A percentile compares a stretch with the other conserved stretches of the same genome.
phyloP scores from a whole-genome alignment of 2,329 filamentous ascomycete genomes.

The Penicillium frequentans region DNA sequence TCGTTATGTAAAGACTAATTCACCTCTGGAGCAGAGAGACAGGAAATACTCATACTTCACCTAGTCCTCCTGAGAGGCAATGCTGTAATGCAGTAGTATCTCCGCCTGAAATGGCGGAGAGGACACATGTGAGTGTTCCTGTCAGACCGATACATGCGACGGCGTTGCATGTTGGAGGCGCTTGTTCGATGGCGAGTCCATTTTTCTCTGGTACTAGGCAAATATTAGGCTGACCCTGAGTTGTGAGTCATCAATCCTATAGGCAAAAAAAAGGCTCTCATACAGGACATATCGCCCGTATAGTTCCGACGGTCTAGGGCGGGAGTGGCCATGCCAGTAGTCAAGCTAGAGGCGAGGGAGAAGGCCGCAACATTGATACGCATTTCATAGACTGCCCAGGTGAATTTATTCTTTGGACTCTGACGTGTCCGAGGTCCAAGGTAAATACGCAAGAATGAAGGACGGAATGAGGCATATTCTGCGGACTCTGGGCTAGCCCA shows the following conservation, averaged over 20 bases:
- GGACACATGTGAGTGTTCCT: slow-evolving; percentile 16
- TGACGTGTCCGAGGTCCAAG: not conserved
- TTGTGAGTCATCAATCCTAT: not conserved
- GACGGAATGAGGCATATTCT: not conserved
- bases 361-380: slow-evolving; percentile 9
- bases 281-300: not conserved
- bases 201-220: slow-evolving; percentile 16
- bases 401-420: too few species aligned
- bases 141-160: slow-evolving; percentile 19
- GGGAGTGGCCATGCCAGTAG: not conserved
- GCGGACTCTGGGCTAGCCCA: not conserved
- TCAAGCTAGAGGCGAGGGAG: slow-evolving; percentile 6
- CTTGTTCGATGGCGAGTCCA: slow-evolving; percentile 7
- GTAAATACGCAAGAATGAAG: not conserved
- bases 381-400: slow-evolving; percentile 6
- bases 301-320: not conserved
- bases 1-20: not conserved
- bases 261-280: not conserved
- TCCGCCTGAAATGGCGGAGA: slow-evolving; percentile 13
- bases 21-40: not conserved
- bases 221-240: not conserved
- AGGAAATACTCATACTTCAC: slow-evolving; percentile 7
- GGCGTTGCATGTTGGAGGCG: slow-evolving; percentile 18
- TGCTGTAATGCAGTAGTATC: slow-evolving; percentile 16
- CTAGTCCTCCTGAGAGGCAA: slow-evolving; percentile 15